Evolutionary conservation across 2,329 filamentous ascomycete genomes (phyloP).

Genomic region (Colletotrichum simmondsii): DNA sequence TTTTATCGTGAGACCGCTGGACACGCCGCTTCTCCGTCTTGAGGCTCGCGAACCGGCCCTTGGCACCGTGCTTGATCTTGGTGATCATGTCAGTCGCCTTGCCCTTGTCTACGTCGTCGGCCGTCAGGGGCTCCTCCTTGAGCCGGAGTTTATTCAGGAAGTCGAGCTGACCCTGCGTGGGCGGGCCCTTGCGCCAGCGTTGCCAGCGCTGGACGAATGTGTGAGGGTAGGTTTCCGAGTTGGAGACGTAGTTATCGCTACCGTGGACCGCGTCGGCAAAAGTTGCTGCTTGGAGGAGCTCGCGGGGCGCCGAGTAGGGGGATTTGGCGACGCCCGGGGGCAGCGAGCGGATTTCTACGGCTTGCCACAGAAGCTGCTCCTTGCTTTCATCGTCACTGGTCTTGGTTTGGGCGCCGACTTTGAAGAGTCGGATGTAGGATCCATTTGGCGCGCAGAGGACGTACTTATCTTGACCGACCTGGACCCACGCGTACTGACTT

Average conservation of each 20-base stretch:
- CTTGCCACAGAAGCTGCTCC: constrained; percentile 48
- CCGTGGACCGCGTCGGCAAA: constrained; percentile 84
- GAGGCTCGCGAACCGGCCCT: constrained; percentile 67
- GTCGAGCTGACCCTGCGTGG: constrained; percentile 73
- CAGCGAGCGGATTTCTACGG: constrained; percentile 60
- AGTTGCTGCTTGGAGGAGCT: constrained; percentile 72
- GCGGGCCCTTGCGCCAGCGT: constrained; percentile 75
- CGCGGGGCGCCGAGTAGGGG: constrained; percentile 75
- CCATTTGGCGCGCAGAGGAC: constrained; percentile 75
- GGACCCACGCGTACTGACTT: constrained; percentile 85
- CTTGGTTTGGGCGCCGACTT: constrained; percentile 39
- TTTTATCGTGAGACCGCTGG: constrained; percentile 48
- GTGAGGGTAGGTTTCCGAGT: constrained; percentile 71
- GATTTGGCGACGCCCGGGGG: constrained; percentile 57
- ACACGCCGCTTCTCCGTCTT: constrained; percentile 63
- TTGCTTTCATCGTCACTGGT: neutral
- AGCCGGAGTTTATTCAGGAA: constrained; percentile 75
- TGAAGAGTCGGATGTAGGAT: constrained; percentile 68
- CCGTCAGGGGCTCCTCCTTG: constrained; percentile 63
- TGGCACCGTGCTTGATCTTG: constrained; percentile 86
- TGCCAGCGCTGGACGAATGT: constrained; percentile 74
- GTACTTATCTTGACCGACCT: constrained; percentile 76
- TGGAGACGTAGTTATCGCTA: constrained; percentile 82
- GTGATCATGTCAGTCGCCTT: constrained; percentile 91
- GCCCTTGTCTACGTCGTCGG: constrained; percentile 77